Evolutionary conservation across 768 basidiomycete species (phyloP), one percentile per base, ranked within the genome.

Genomic region (Suillus cothurnatus): DNA sequence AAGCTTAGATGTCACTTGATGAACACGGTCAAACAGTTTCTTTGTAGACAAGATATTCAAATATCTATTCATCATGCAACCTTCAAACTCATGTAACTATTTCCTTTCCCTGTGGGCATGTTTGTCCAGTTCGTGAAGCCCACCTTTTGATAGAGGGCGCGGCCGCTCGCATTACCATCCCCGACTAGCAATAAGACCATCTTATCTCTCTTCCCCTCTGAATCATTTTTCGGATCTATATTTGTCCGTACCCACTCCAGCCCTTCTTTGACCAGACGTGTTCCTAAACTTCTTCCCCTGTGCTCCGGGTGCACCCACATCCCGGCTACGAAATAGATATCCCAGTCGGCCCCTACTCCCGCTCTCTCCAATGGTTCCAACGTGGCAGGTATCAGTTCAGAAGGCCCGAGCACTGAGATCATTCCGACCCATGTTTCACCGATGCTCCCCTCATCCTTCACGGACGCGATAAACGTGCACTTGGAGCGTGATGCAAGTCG

Each of bases 281-380:
- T 11, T 6, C 66, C 74, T 19, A 76, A 19, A 17, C 70, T 69
- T 49, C 64, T 73, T n/a, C 69, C 68, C 19, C 74, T 67, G 36
- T 76, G 74, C 1, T 68, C 68, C n/a, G 69, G 76, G 36, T 70
- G 69, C 6, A 74, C 71, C 76, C 73, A 76, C 71, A 74, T 69
- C n/a, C 47, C 69, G 50, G 6, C 72, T 17, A 76, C 28, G 17
- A 61, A 63, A 19, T 77, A 72, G 14, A 65, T 61, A 19, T 72
- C 64, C 68, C 69, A 75, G 9, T 68, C 50, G 3, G n/a, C 47
- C 5, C 62, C 62, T 43, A 71, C 26, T 0, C 70, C 70, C 0
- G 65, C 69, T 28, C 67, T 65, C 49, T 61, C 39, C 61, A 77
- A 57, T 3, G 66, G 67, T 15, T 41, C 67, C 19, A 67, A 5